A percentile compares a stretch with the other conserved stretches of the same genome.
phyloP scores from a whole-genome alignment of 2,329 filamentous ascomycete species.

The Exserohilum rostratum region DNA sequence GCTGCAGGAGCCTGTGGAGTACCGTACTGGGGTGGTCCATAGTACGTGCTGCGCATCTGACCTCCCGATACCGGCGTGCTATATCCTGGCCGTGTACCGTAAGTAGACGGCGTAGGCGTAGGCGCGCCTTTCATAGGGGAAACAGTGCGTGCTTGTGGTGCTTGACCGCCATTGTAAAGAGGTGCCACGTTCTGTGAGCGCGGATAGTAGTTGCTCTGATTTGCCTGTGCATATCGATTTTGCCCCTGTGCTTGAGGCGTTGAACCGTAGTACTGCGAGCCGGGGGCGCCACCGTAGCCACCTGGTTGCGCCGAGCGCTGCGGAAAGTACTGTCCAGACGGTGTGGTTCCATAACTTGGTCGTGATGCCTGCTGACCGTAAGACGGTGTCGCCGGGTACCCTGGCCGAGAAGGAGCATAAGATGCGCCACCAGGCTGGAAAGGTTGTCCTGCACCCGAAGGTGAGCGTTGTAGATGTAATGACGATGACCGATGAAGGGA shows the following conservation, averaged over 20 bases:
- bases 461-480: constrained; percentile 44
- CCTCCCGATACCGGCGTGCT: constrained; percentile 35
- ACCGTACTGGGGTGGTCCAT: constrained; percentile 41
- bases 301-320: constrained; percentile 38
- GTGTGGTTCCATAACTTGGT: constrained; percentile 31
- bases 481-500: constrained; percentile 44
- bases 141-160: constrained; percentile 39
- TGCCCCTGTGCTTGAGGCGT: constrained; percentile 43
- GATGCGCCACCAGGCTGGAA: constrained; percentile 39
- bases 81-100: constrained; percentile 37
- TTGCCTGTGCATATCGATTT: constrained; percentile 39
- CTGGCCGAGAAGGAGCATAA: constrained; percentile 36
- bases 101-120: constrained; percentile 29
- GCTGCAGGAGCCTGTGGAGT: constrained; percentile 36
- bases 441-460: constrained; percentile 34
- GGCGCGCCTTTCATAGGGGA: constrained; percentile 46
- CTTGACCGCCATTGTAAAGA: constrained; percentile 38
- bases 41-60: constrained; percentile 44
- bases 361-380: constrained; percentile 44
- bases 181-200: constrained; percentile 43
- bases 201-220: constrained; percentile 42
- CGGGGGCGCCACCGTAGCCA: constrained; percentile 35
- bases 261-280: constrained; percentile 42
- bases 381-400: constrained; percentile 35
- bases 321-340: constrained; percentile 38